phyloP scores from a whole-genome alignment of 176 grass and related monocot species.

The Otatea glauca region DNA sequence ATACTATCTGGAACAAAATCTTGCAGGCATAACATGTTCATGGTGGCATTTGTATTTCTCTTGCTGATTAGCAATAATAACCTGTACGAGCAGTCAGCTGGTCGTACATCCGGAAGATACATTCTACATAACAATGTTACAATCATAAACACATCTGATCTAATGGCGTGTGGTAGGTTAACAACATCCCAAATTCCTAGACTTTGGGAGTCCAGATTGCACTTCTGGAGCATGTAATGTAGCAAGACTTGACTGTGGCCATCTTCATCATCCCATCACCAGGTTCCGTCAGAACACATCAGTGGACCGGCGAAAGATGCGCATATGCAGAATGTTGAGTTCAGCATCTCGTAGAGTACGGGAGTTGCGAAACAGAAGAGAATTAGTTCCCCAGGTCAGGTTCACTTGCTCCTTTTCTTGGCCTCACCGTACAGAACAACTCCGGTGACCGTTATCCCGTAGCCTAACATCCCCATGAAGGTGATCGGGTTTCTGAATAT shows the following conservation, averaged over 20 bases:
- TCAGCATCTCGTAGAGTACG: too few relatives aligned
- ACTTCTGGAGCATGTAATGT: not conserved
- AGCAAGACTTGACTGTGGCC: not conserved
- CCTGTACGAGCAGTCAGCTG: not conserved
- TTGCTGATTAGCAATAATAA: not conserved
- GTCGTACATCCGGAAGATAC: not conserved
- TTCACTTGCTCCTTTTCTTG: too few relatives aligned
- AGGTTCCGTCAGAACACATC: too few relatives aligned
- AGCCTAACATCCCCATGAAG: too few relatives aligned
- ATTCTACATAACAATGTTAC: slow-evolving; percentile 37
- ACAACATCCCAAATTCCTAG: not conserved
- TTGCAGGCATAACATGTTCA: not conserved
- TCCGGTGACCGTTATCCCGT: too few relatives aligned
- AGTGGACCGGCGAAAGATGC: too few relatives aligned
- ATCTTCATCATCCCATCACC: not conserved
- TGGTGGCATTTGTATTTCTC: not conserved
- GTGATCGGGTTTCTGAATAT: too few relatives aligned
- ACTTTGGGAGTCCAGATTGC: not conserved
- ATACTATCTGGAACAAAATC: not conserved
- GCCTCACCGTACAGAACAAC: too few relatives aligned
- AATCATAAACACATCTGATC: slow-evolving; percentile 11
- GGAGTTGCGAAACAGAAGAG: too few relatives aligned
- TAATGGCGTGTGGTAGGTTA: not conserved
- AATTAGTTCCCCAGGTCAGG: too few relatives aligned
- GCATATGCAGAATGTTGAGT: too few relatives aligned